These are phyloP conservation scores for Coemansia sp. DNA, from an alignment of 192 early-diverging fungal genomes.

Conservation along the genomic window DNA sequence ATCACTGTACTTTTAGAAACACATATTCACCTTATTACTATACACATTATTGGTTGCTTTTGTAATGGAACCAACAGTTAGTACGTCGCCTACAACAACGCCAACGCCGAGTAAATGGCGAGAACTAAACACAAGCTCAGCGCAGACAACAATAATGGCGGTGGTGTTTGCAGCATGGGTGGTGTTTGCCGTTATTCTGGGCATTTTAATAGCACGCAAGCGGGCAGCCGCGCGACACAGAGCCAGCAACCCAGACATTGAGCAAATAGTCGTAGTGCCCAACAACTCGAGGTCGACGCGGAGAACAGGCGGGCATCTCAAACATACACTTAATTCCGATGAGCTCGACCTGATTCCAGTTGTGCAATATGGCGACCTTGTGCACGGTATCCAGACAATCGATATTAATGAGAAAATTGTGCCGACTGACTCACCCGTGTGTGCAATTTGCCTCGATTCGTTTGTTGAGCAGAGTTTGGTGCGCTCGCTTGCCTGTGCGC, in stretches of 20 bases:
- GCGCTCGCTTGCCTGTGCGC: slow-evolving; percentile 34
- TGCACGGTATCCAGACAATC: background rate
- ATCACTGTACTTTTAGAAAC: background rate
- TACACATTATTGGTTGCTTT: background rate
- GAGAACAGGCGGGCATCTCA: background rate
- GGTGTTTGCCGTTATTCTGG: slow-evolving; percentile 1
- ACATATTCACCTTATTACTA: background rate
- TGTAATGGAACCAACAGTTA: background rate
- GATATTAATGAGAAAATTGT: background rate
- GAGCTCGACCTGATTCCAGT: slow-evolving; percentile 2
- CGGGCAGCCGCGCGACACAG: background rate
- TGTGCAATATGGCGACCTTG: background rate
- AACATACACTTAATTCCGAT: background rate
- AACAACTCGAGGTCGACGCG: background rate
- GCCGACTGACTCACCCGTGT: slow-evolving; percentile 6
- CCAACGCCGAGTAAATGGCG: background rate
- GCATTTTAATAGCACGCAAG: slow-evolving; percentile 1
- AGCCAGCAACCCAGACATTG: background rate
- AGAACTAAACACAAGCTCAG: background rate
- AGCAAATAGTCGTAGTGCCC: background rate
- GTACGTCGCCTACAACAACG: background rate
- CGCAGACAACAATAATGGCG: slow-evolving; percentile 2
- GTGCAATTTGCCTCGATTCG: slow-evolving; percentile 37
- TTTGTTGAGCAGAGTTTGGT: slow-evolving; percentile 20
- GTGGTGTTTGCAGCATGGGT: slow-evolving; percentile 6